Base-by-base conservation (phyloP, 192 early-diverging fungal species). In the Entomortierella beljakovae region DNA sequence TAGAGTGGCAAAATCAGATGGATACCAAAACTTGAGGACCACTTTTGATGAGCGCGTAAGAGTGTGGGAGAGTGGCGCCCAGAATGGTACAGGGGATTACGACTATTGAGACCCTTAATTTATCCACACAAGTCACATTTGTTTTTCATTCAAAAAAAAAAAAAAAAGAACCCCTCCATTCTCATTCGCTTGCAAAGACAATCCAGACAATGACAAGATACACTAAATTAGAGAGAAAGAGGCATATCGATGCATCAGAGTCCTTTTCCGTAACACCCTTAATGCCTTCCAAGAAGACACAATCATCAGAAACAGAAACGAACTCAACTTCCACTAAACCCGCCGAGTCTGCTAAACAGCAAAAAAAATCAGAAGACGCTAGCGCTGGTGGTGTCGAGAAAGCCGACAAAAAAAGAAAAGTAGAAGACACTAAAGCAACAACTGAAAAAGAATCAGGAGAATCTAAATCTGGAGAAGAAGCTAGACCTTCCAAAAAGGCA, bases 131-230 rank as follows among this genome's bases (percentile, higher is more conserved):
- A 60, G 58, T 29, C 58, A 60, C 58, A 26, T 43, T 35, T 60
- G 38, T 38, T 60, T 5, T 25, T 60, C 29, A 28, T 13, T 23
- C 43, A 61, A 61, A 33, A 61, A 61, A 49, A 61, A 61, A 61
- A 42, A 56, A 25, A 55, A 51, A 55, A 26, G 34, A 18, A 3
- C 22, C 49, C 32, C 20, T 37, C 7, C 35, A 23, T 55, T 46
- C 57, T 59, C 58, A 28, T 71, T 71, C 51, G 6, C 8, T 48
- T 42, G 18, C 38, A 70, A n/a, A n/a, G n/a, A n/a, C n/a, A n/a
- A n/a, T n/a, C n/a, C n/a, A n/a, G n/a, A 11, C 38, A 13, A 86
- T 86, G 85, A 86, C 85, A 25, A 67, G 85, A 54, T 86, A 86
- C 60, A 83, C 85, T 0, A 86, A 86, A 43, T 35, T 86, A 22